Conservation (phyloP, 2,329 filamentous ascomycete species). For the Xylariaceae sp. region DNA sequence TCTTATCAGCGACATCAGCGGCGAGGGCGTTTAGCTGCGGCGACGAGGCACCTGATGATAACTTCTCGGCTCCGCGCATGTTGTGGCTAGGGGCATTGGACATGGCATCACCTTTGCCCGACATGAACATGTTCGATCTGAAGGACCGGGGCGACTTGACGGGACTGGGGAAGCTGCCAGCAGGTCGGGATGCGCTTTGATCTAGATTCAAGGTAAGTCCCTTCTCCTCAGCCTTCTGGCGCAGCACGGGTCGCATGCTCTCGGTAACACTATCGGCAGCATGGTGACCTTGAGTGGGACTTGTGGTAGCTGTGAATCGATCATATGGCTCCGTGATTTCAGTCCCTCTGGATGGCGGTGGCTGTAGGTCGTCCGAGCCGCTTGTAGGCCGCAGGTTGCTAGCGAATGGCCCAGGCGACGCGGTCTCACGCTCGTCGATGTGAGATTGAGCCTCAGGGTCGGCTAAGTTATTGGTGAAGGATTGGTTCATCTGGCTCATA, state of each 20-base stretch:
- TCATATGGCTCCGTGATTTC: conserved; percentile 74
- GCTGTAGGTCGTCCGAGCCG: conserved; percentile 49
- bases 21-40: conserved; percentile 50
- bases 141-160: conserved; percentile 73
- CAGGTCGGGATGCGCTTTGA: conserved; percentile 52
- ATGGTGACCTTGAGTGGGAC: conserved; percentile 60
- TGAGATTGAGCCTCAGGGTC: conserved; percentile 41
- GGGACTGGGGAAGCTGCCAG: conserved; percentile 53
- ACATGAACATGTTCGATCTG: conserved; percentile 68
- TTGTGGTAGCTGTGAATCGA: conserved; percentile 68
- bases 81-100: conserved; percentile 51
- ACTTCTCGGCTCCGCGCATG: conserved; percentile 69
- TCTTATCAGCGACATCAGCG: conserved; percentile 21
- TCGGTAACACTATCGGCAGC: conserved; percentile 64
- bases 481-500: conserved; percentile 36
- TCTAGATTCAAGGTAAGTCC: conserved; percentile 57
- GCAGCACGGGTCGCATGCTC: conserved; percentile 72
- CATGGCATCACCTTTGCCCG: conserved; percentile 50
- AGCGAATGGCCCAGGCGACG: conserved; percentile 39
- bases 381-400: conserved; percentile 29
- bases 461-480: conserved; percentile 24
- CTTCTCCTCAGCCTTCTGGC: conserved; percentile 39
- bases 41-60: conserved; percentile 77
- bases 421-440: conserved; percentile 54
- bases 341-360: conserved; percentile 72